Percentiles rank a stretch among this genome's conserved stretches.
Evolutionary conservation across 805 yeast genomes (phyloP).

Genomic region (Barnettozyma californica): DNA sequence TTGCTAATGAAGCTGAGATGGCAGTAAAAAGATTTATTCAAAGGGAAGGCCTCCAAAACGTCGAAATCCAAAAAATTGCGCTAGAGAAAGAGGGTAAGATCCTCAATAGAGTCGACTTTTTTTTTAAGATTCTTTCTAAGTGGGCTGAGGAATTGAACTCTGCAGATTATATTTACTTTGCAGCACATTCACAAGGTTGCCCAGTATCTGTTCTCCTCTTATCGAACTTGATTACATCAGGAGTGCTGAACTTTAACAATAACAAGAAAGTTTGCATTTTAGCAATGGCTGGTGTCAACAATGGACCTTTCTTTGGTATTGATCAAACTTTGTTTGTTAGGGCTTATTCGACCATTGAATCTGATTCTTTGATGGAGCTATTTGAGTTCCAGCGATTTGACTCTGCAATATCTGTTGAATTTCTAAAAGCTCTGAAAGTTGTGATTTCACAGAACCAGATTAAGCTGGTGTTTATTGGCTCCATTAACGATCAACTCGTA

Average conservation of each 20-base stretch:
- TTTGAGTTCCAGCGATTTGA: constrained; percentile 82
- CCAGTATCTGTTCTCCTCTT: constrained; percentile 82
- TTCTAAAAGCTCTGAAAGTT: constrained; percentile 58
- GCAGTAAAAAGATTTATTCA: constrained; percentile 66
- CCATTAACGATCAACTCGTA: constrained; percentile 89
- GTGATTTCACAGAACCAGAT: constrained; percentile 60
- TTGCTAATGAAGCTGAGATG: constrained; percentile 84
- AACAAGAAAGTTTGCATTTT: constrained; percentile 55
- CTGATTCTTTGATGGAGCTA: constrained; percentile 77
- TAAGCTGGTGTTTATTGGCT: constrained; percentile 78
- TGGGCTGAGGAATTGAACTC: constrained; percentile 47
- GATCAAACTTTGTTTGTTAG: constrained; percentile 80
- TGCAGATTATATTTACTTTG: constrained; percentile 89
- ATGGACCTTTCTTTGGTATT: constrained; percentile 90
- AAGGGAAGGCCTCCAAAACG: constrained; percentile 32
- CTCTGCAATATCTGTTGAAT: constrained; percentile 65
- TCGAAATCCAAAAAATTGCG: constrained; percentile 79
- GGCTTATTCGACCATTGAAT: constrained; percentile 88
- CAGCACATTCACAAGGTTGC: constrained; percentile 94
- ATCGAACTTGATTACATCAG: constrained; percentile 67
- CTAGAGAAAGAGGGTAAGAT: constrained; percentile 91
- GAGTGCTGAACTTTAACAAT: constrained; percentile 31
- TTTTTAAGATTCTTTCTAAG: constrained; percentile 63
- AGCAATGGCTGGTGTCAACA: constrained; percentile 94
- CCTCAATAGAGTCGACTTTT: constrained; percentile 77